Conservation (phyloP, 2,329 filamentous ascomycete species). For the Endothia cerciana region DNA sequence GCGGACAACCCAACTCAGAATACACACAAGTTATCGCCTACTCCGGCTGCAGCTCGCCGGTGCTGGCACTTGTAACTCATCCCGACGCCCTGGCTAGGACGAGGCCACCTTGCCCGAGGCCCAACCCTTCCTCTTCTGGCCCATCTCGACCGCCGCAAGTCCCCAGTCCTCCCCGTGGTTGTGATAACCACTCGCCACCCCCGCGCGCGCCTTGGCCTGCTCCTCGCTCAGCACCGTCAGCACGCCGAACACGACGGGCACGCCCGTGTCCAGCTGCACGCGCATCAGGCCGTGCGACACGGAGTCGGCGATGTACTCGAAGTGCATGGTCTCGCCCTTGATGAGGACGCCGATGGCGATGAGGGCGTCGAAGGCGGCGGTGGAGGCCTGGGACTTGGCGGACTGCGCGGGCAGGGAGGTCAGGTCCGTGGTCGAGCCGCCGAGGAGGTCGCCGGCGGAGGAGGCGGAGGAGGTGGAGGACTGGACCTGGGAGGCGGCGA, state of each 20-base stretch:
- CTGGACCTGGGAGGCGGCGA: conserved; percentile 85
- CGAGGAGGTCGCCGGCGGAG: conserved; percentile 77
- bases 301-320: conserved; percentile 95
- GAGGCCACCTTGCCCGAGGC: conserved; percentile 66
- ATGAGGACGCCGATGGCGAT: conserved; percentile 96
- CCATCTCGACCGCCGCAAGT: conserved; percentile 89
- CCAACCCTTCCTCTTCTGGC: conserved; percentile 85
- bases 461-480: conserved; percentile 60
- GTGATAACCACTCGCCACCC: conserved; percentile 69
- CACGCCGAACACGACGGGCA: conserved; percentile 90
- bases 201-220: conserved; percentile 84
- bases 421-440: conserved; percentile 70
- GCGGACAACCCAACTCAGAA: background rate
- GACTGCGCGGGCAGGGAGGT: conserved; percentile 48
- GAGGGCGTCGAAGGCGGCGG: conserved; percentile 83
- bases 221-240: conserved; percentile 87
- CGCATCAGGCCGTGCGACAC: conserved; percentile 93
- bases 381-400: conserved; percentile 41
- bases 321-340: conserved; percentile 99
- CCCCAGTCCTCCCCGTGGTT: conserved; percentile 99
- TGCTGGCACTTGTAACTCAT: background rate
- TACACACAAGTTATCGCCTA: background rate
- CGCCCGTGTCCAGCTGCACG: conserved; percentile 83
- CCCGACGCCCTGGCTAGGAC: background rate
- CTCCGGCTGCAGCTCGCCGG: conserved; percentile 1